phyloP scores from a whole-genome alignment of 257 asterid species.

The Dorcoceras hygrometricum region DNA sequence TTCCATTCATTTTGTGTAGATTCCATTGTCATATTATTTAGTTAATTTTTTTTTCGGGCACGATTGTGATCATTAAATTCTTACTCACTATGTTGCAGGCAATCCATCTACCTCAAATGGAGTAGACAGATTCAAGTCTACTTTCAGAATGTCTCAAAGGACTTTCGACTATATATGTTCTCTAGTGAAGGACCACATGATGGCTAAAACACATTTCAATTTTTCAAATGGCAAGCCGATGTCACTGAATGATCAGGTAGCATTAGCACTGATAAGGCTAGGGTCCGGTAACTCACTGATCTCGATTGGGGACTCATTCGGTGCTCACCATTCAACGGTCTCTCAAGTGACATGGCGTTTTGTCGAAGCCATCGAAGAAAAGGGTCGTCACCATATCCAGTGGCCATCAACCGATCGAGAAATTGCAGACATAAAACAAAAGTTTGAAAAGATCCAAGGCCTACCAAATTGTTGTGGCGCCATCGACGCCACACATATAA shows the following conservation, averaged over 20 bases:
- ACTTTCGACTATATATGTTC: conserved; percentile 72
- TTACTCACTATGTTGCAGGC: conserved; percentile 34
- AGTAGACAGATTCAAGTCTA: conserved; percentile 44
- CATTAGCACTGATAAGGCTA: conserved; percentile 66
- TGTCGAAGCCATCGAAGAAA: conserved; percentile 74
- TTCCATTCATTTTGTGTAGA: background rate
- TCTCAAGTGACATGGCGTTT: conserved; percentile 93
- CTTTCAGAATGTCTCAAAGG: conserved; percentile 57
- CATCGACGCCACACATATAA: conserved; percentile 65
- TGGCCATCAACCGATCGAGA: conserved; percentile 69
- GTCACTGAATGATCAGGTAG: conserved; percentile 74
- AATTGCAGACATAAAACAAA: conserved; percentile 36
- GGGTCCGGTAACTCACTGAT: conserved; percentile 72
- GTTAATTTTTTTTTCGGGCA: background rate
- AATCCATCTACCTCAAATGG: conserved; percentile 40
- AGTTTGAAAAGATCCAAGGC: conserved; percentile 65
- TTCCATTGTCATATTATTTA: background rate
- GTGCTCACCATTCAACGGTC: conserved; percentile 76
- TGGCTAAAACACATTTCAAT: conserved; percentile 51
- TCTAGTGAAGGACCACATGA: conserved; percentile 68
- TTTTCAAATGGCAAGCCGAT: conserved; percentile 62
- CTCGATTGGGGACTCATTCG: conserved; percentile 68
- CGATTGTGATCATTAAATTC: background rate
- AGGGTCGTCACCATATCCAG: conserved; percentile 55
- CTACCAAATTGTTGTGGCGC: conserved; percentile 91